Conservation (phyloP, 371 early-diverging fungal genomes). For the Mortierella sp. region DNA sequence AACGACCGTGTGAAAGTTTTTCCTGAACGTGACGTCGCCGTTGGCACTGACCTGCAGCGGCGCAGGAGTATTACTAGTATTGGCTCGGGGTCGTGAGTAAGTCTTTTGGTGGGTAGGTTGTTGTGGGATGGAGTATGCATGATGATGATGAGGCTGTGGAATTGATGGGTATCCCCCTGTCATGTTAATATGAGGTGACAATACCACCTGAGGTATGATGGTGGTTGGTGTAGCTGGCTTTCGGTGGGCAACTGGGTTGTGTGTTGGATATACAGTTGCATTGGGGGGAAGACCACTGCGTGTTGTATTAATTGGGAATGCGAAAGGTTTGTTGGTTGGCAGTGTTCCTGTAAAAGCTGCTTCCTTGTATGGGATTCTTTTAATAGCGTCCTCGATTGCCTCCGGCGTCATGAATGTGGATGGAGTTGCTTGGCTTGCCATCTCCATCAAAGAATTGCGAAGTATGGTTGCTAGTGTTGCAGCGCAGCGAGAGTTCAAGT, state of each 20-base stretch:
- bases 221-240: conserved; percentile 20
- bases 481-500: not conserved
- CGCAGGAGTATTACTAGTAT: conserved; percentile 4
- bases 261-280: conserved; percentile 22
- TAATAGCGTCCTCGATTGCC: conserved; percentile 63
- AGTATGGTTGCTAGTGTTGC: conserved; percentile 58
- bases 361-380: conserved; percentile 60
- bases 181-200: conserved; percentile 52
- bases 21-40: conserved; percentile 43
- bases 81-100: conserved; percentile 1
- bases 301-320: conserved; percentile 61
- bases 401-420: conserved; percentile 56
- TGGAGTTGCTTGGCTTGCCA: conserved; percentile 59
- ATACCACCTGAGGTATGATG: conserved; percentile 39
- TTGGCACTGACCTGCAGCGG: conserved; percentile 39
- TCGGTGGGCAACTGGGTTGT: conserved; percentile 27
- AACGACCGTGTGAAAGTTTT: conserved; percentile 44
- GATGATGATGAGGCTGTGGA: conserved; percentile 31
- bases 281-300: conserved; percentile 31
- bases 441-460: conserved; percentile 57
- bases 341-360: conserved; percentile 66
- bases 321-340: conserved; percentile 68
- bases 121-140: conserved; percentile 35
- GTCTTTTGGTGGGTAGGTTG: conserved; percentile 24
- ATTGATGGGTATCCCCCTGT: conserved; percentile 49